Evolutionary conservation across 75 land plant species (phyloP), one percentile per base, ranked within the genome.

Genomic region (Picea glauca): DNA sequence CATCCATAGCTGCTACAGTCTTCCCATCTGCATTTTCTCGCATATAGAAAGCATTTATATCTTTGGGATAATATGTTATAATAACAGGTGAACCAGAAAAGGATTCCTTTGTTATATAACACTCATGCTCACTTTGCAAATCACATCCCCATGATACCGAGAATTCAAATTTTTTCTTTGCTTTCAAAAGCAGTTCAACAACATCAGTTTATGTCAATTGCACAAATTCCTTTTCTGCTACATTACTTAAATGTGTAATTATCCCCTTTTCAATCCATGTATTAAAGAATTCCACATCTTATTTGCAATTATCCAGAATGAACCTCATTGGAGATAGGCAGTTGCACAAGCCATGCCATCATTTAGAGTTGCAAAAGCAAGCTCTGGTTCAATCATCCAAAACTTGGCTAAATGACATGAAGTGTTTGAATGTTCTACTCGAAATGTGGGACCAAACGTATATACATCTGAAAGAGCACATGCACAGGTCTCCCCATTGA

Each of bases 371-470:
- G 99, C 93, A 84, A 97, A 97, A 60, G 99, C 99, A 80, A 97
- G 92, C 85, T 97, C 99, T 31, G 98, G 99, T 84, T 97, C 99
- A 78, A 97, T 94, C 99, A 97, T 97, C 99, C 99, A 97, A 74
- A 97, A 97, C 79, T 97, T 98, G 78, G 99, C 98, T 38, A 95
- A 83, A 77, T 95, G 98, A 54, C 98, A 87, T 58, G 91, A 85
- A 8, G 99, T 97, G 75, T 97, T 90, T 0, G 98, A 95, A 74
- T 97, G 93, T 80, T 97, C 98, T 58, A 98, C 99, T 63, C 99
- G 85, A 83, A 97, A 97, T 70, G 99, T 97, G 35, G 99, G 99
- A 59, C 99, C 99, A 89, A 97, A 97, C 1, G 99, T 97, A 72
- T 97, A 97, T 17, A 96, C 99, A 86, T 97, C 95, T 75, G 90